These are phyloP conservation scores for Ascosphaera apis DNA, from an alignment of 2,329 filamentous ascomycete genomes.

Conservation along the genomic window DNA sequence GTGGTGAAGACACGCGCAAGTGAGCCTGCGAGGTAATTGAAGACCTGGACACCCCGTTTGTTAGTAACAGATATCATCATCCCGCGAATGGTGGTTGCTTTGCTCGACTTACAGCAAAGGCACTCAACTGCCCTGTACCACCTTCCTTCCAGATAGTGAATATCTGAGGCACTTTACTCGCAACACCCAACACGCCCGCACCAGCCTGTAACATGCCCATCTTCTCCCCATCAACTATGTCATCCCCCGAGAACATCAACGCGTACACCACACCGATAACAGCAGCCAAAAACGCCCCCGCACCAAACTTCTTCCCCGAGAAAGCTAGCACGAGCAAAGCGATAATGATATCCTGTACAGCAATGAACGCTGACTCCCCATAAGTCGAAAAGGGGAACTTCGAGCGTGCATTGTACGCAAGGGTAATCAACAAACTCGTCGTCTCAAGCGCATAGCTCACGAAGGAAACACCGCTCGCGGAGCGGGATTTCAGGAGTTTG, in stretches of 20 bases:
- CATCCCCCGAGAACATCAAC: conserved; percentile 38
- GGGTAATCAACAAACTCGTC: conserved; percentile 59
- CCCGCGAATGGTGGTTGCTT: too few species aligned
- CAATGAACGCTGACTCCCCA: conserved; percentile 81
- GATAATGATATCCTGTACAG: conserved; percentile 80
- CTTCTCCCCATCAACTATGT: conserved; percentile 39
- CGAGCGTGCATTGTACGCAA: conserved; percentile 81
- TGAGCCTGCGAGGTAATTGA: conserved; percentile 90
- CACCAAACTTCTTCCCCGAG: conserved; percentile 41
- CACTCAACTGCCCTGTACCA: conserved; percentile 82
- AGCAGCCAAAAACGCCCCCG: conserved; percentile 55
- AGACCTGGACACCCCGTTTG: conserved; percentile 67
- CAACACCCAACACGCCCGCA: conserved; percentile 60
- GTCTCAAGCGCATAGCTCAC: conserved; percentile 87
- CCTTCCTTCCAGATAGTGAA: conserved; percentile 62
- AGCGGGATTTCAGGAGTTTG: conserved; percentile 65
- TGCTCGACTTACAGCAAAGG: conserved; percentile 65
- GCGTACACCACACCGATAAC: conserved; percentile 46
- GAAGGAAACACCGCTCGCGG: conserved; percentile 66
- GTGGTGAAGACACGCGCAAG: conserved; percentile 94
- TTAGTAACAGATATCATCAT: too few species aligned
- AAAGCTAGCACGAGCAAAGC: conserved; percentile 69
- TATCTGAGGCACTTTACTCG: conserved; percentile 89
- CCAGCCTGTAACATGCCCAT: conserved; percentile 61
- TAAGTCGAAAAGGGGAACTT: conserved; percentile 91